Evolutionary conservation across 2,329 filamentous ascomycete species (phyloP).

Genomic region (Clathrospora elynae): DNA sequence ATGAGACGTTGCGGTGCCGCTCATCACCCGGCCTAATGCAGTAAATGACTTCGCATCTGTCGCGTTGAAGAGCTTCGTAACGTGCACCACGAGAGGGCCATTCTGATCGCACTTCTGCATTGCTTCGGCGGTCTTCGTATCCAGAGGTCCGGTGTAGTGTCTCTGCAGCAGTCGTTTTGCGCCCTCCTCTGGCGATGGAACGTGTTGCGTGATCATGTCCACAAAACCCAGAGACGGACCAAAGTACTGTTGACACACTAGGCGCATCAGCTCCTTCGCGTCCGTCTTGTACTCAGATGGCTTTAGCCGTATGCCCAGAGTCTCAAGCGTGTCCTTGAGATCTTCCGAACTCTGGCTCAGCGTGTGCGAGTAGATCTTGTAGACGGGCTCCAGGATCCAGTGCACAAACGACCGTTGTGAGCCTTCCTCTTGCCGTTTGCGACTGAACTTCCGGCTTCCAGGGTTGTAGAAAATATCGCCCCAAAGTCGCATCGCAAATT

Average conservation of each 20-base stretch:
- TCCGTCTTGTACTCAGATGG: slow-evolving; percentile 91
- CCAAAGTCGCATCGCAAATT: slow-evolving; percentile 88
- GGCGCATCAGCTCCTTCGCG: slow-evolving; percentile 82
- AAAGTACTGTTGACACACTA: slow-evolving; percentile 95
- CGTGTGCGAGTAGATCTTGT: slow-evolving; percentile 95
- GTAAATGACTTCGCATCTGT: slow-evolving; percentile 89
- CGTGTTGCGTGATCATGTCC: slow-evolving; percentile 89
- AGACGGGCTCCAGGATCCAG: slow-evolving; percentile 94
- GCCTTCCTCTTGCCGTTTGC: slow-evolving; percentile 80
- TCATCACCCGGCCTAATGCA: slow-evolving; percentile 89
- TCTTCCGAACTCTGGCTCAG: slow-evolving; percentile 89
- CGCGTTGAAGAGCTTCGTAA: slow-evolving; percentile 92
- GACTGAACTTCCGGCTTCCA: slow-evolving; percentile 84
- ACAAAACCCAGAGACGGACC: slow-evolving; percentile 88
- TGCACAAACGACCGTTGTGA: slow-evolving; percentile 88
- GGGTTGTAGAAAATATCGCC: slow-evolving; percentile 97
- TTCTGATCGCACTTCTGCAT: slow-evolving; percentile 87
- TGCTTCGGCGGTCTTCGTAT: slow-evolving; percentile 76
- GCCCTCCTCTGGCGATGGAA: slow-evolving; percentile 83
- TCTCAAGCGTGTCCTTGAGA: slow-evolving; percentile 76
- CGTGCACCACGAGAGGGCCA: slow-evolving; percentile 86
- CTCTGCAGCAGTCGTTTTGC: slow-evolving; percentile 76
- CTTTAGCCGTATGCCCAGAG: slow-evolving; percentile 83
- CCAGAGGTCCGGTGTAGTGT: slow-evolving; percentile 89
- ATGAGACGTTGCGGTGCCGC: slow-evolving; percentile 82